phyloP scores from a whole-genome alignment of 805 yeast genomes.

The Wickerhamomyces chaumierensis region DNA sequence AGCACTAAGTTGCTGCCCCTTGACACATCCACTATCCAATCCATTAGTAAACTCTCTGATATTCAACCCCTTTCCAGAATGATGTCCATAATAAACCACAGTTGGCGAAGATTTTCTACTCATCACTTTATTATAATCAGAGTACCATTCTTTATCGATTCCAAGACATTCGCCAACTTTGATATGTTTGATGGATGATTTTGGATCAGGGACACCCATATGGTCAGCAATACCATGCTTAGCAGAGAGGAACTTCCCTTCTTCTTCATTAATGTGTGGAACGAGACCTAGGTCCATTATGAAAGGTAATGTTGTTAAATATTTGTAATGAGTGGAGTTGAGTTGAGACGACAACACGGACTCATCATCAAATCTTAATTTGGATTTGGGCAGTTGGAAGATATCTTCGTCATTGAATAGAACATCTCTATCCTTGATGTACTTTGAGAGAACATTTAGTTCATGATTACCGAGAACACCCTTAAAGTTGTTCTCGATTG shows the following conservation, averaged over 20 bases:
- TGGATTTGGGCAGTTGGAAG: slow-evolving; percentile 12
- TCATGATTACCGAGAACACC: slow-evolving; percentile 91
- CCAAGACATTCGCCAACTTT: slow-evolving; percentile 50
- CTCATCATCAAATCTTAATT: slow-evolving; percentile 9
- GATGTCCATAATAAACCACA: slow-evolving; percentile 77
- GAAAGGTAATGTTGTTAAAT: slow-evolving; percentile 18
- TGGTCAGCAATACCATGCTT: slow-evolving; percentile 22
- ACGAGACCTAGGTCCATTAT: background rate
- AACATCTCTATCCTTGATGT: slow-evolving; percentile 32
- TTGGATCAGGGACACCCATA: slow-evolving; percentile 3
- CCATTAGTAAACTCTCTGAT: slow-evolving; percentile 62
- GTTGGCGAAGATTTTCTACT: slow-evolving; percentile 18
- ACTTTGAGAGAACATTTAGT: slow-evolving; percentile 52
- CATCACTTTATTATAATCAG: slow-evolving; percentile 10
- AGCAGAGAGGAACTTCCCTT: slow-evolving; percentile 18
- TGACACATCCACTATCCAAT: slow-evolving; percentile 72
- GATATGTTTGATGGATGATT: slow-evolving; percentile 28
- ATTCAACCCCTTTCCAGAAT: slow-evolving; percentile 68
- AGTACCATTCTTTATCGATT: slow-evolving; percentile 57
- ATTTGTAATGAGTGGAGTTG: slow-evolving; percentile 6
- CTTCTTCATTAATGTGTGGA: background rate
- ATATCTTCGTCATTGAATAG: slow-evolving; percentile 10
- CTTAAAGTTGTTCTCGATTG: slow-evolving; percentile 44
- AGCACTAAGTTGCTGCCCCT: slow-evolving; percentile 62
- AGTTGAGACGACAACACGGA: background rate